Percentiles rank a stretch among this genome's conserved stretches.
Conservation (phyloP, 805 yeast species). For the Metschnikowia baotianmanensis region DNA sequence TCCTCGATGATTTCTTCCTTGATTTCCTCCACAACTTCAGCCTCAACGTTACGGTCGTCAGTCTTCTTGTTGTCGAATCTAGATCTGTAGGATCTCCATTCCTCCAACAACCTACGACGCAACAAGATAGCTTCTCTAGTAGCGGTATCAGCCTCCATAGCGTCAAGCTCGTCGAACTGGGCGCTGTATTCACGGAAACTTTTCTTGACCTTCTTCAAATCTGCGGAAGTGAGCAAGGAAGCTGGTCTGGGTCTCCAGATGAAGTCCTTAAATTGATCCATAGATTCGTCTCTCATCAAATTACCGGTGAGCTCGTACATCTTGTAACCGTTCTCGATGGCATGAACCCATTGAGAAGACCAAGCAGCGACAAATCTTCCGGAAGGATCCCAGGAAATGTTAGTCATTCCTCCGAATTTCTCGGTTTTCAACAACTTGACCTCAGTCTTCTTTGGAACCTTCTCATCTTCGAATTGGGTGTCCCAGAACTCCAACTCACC, state of each 20-base stretch:
- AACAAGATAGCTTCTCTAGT: slow-evolving; percentile 82
- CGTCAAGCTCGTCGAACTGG: slow-evolving; percentile 91
- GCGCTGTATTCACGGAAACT: slow-evolving; percentile 85
- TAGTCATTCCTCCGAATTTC: slow-evolving; percentile 75
- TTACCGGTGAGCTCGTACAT: slow-evolving; percentile 83
- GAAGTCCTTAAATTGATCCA: slow-evolving; percentile 84
- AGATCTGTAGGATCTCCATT: slow-evolving; percentile 82
- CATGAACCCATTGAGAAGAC: slow-evolving; percentile 83
- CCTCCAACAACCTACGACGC: slow-evolving; percentile 77
- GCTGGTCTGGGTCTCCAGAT: slow-evolving; percentile 98
- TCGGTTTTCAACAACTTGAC: slow-evolving; percentile 61
- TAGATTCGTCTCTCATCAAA: slow-evolving; percentile 66
- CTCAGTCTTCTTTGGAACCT: slow-evolving; percentile 42
- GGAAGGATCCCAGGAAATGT: slow-evolving; percentile 91
- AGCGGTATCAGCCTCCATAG: slow-evolving; percentile 93
- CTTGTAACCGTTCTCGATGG: slow-evolving; percentile 87
- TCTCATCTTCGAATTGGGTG: slow-evolving; percentile 75
- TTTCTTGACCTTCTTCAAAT: slow-evolving; percentile 87
- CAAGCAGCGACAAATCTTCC: slow-evolving; percentile 88
- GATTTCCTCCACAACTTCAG: slow-evolving; percentile 56
- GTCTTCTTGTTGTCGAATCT: slow-evolving; percentile 33
- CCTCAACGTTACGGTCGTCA: slow-evolving; percentile 49
- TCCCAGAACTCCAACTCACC: slow-evolving; percentile 86
- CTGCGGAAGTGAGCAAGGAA: slow-evolving; percentile 68
- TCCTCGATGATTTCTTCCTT: slow-evolving; percentile 49